Evolutionary conservation across 805 yeast species (phyloP), one percentile per base, ranked within the genome.

Genomic region (Teunomyces gatunensis): DNA sequence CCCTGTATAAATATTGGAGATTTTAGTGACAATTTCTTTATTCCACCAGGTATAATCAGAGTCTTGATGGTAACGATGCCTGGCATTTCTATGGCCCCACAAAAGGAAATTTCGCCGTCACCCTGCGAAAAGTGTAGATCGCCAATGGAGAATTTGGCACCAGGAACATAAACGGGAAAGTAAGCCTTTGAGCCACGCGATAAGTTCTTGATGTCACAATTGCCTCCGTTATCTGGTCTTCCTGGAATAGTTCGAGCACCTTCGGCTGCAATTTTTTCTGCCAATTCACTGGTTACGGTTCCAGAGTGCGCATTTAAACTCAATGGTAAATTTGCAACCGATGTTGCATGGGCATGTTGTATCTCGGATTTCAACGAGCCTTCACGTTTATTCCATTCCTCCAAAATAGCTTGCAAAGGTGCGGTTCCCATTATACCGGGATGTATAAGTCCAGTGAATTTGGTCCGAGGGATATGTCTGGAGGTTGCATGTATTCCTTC

Each of bases 231-330:
- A 60, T 77, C 81, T 25, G 77, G 80, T 52, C 80, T 57, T 1
- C 80, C 80, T 17, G 81, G 81, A 46, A 77, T 75, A 2, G 81
- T 77, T 34, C 81, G 65, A 6, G 80, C 79, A n/a, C 81, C 81
- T 41, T 68, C 69, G 40, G 57, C 58, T 6, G 64, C 71, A 29
- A 69, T 68, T 32, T 56, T 54, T 10, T 51, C 63, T 15, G 59
- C 58, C 17, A 65, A 45, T 7, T 58, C 71, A 1, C 47, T 53
- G 5, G 62, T 44, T 5, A 75, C 77, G 5, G 60, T 46, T 1
- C 81, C 81, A 3, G 74, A 73, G 53, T 62, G 72, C 4, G 77
- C 72, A 48, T 63, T 64, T 23, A 48, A 51, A 10, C 56, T 57
- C 35, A 58, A 59, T 9, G 78, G 81, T 36, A 74, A 57, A 43